Conservation (phyloP, 2,329 filamentous ascomycete species). For the Whalleya microplaca region DNA sequence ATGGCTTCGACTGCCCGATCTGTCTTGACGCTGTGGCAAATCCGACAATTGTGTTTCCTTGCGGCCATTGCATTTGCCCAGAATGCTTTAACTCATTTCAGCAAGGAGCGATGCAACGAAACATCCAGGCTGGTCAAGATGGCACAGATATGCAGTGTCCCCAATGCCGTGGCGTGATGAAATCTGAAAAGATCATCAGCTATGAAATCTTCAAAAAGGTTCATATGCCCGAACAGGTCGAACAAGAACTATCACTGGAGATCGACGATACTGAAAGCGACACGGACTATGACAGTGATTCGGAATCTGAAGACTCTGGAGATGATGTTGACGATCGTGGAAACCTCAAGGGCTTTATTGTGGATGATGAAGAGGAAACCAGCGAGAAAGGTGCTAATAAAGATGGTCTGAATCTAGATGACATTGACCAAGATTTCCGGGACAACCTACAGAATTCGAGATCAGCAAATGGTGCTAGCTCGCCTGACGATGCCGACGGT, state of each 20-base stretch:
- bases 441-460: not conserved
- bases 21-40: slow-evolving; percentile 79
- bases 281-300: slow-evolving; percentile 36
- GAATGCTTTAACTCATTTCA: slow-evolving; percentile 75
- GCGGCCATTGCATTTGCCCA: slow-evolving; percentile 78
- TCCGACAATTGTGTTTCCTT: slow-evolving; percentile 78
- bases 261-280: slow-evolving; percentile 42
- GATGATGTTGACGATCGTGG: slow-evolving; percentile 35
- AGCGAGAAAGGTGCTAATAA: slow-evolving; percentile 39
- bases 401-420: slow-evolving; percentile 14
- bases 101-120: slow-evolving; percentile 59
- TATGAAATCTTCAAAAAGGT: slow-evolving; percentile 74
- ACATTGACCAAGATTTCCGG: not conserved
- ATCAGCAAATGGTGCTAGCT: not conserved
- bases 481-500: not conserved
- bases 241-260: slow-evolving; percentile 39
- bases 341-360: slow-evolving; percentile 30
- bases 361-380: slow-evolving; percentile 42
- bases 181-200: slow-evolving; percentile 72
- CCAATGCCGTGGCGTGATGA: slow-evolving; percentile 70
- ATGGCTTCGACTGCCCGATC: slow-evolving; percentile 77
- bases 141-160: slow-evolving; percentile 67
- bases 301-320: slow-evolving; percentile 35
- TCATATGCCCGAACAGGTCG: slow-evolving; percentile 61
- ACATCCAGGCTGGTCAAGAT: slow-evolving; percentile 64